Evolutionary conservation across 2,329 filamentous ascomycete genomes (phyloP).

Genomic region (Trichoderma sp.): DNA sequence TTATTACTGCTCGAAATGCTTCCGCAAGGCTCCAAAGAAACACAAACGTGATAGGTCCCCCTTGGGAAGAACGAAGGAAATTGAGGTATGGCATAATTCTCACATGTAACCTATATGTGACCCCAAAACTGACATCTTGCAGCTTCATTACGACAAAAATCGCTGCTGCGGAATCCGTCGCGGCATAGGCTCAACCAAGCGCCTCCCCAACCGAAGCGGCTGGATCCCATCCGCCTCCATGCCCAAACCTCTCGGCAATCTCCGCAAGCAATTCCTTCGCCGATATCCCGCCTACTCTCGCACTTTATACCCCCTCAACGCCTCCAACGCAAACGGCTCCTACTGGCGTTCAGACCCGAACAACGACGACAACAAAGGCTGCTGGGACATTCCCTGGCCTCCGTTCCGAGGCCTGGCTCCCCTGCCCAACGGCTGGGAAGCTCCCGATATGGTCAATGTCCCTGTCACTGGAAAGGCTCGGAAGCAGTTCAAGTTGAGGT

Average conservation of each 20-base stretch:
- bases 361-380: constrained; percentile 28
- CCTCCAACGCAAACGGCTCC: constrained; percentile 21
- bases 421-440: constrained; percentile 26
- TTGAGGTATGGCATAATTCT: constrained; percentile 22
- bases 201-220: constrained; percentile 35
- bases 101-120: too few species aligned
- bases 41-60: constrained; percentile 24
- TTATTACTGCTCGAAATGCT: constrained; percentile 36
- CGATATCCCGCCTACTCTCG: constrained; percentile 29
- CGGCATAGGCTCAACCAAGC: constrained; percentile 20
- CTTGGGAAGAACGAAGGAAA: constrained; percentile 23
- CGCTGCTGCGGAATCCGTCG: constrained; percentile 32
- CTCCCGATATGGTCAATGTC: constrained; percentile 21
- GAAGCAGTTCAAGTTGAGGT: constrained; percentile 1
- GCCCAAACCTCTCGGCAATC: constrained; percentile 19
- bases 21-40: constrained; percentile 31
- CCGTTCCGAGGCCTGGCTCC: constrained; percentile 26
- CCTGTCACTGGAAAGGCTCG: background rate
- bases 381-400: constrained; percentile 32
- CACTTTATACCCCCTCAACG: constrained; percentile 32
- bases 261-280: constrained; percentile 28
- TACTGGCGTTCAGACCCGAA: constrained; percentile 35
- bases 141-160: constrained; percentile 25
- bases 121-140: background rate
- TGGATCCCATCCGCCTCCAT: constrained; percentile 30